Base-by-base conservation (phyloP, 257 asterid genomes). In the Cinchona pubescens region DNA sequence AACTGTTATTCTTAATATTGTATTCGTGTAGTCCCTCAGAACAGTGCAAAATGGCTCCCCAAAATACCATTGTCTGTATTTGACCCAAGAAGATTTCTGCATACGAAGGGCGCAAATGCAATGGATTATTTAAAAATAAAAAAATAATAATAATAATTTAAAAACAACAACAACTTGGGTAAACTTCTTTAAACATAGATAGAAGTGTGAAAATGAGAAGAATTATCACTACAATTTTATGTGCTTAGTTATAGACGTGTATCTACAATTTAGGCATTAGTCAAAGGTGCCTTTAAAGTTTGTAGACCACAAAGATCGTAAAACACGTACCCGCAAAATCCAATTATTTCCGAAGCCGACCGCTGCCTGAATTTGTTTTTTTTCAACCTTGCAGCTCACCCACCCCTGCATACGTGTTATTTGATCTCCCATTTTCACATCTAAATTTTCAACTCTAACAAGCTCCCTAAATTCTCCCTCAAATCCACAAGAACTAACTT, bases 361-460 rank as follows among this genome's bases (percentile, higher is more conserved):
- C 90, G 77, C 59, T 40, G 45, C 75, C 69, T 46, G 55, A 38
- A 4, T 37, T n/a, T 18, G 38, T 65, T 77, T 86, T 77, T 86
- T 89, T 83, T 90, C 94, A 93, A 89, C 90, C 19, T 79, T 84
- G 83, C 83, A 82, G 96, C 83, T 89, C 92, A 90, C 79, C 98
- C 82, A 89, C 97, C 88, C 16, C 7, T 37, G 76, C n/a, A 87
- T 85, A 88, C 90, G 91, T 88, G 93, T 87, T 80, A 37, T 81
- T 40, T 56, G 59, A 37, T 82, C 75, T 13, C 74, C 74, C 74
- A 63, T 75, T 77, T 78, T 45, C 72, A 72, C 59, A 59, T 67
- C 23, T 29, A 37, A 40, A 5, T 67, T 78, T 60, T 78, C 69
- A 69, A 67, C 45, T 58, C 30, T 37, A 27, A 5, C 13, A 11